These are phyloP conservation scores for Pezicula radicicola DNA, from an alignment of 2,329 filamentous ascomycete species.

Conservation along the genomic window DNA sequence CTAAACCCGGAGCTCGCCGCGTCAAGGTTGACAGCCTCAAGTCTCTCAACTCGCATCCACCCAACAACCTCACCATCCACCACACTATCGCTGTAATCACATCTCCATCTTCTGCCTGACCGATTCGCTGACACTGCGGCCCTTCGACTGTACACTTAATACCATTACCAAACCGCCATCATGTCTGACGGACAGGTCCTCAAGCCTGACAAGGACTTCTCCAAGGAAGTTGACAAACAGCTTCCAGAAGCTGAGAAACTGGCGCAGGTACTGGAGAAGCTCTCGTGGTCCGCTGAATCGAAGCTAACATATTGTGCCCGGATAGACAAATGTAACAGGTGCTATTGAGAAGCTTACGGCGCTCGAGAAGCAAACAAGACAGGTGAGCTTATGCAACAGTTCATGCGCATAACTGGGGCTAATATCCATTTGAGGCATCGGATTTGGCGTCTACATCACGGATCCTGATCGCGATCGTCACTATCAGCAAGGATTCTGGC, in stretches of 20 bases:
- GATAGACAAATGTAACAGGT: conserved; percentile 71
- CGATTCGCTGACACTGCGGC: background rate
- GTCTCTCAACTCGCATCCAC: too few species aligned
- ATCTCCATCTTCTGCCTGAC: background rate
- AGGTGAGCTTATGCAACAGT: conserved; percentile 52
- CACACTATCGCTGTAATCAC: too few species aligned
- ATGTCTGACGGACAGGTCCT: conserved; percentile 32
- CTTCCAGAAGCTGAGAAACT: conserved; percentile 88
- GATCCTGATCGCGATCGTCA: conserved; percentile 83
- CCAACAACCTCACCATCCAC: too few species aligned
- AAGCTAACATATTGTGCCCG: conserved; percentile 20
- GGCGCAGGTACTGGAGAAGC: conserved; percentile 62
- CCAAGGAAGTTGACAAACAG: conserved; percentile 90
- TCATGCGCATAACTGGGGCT: conserved; percentile 18
- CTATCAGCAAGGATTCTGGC: conserved; percentile 86
- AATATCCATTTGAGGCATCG: conserved; percentile 64
- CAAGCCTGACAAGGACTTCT: conserved; percentile 93
- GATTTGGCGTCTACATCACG: conserved; percentile 94
- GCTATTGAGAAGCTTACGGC: conserved; percentile 90
- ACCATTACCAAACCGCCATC: conserved; percentile 6
- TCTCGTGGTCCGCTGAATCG: background rate
- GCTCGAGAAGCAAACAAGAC: conserved; percentile 95
- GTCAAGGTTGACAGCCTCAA: too few species aligned
- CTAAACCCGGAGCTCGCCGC: too few species aligned
- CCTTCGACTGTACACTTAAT: background rate